Conservation (phyloP, 257 asterid genomes). For the Thymus mandschuricus region DNA sequence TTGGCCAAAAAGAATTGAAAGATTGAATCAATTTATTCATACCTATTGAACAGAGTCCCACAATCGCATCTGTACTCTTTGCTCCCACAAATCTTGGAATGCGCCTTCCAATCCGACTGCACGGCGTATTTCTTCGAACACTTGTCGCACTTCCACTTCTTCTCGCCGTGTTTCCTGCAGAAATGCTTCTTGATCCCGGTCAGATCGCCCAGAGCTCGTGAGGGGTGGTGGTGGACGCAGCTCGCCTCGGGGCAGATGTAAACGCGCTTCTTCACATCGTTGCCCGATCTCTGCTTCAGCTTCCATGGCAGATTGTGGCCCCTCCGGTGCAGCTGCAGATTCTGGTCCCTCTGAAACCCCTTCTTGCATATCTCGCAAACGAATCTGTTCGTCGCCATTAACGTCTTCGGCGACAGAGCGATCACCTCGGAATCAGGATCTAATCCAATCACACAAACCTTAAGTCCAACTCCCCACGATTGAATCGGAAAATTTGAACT, state of each 20-base stretch:
- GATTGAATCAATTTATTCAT: background rate
- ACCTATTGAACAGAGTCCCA: conserved; percentile 87
- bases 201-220: conserved; percentile 84
- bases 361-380: conserved; percentile 85
- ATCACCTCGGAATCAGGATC: conserved; percentile 94
- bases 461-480: background rate
- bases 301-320: conserved; percentile 96
- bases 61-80: conserved; percentile 89
- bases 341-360: conserved; percentile 92
- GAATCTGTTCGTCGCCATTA: conserved; percentile 82
- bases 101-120: conserved; percentile 94
- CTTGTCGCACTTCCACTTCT: conserved; percentile 86
- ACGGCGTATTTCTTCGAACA: conserved; percentile 91
- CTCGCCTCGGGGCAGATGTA: conserved; percentile 81
- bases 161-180: conserved; percentile 91
- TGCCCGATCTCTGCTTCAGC: conserved; percentile 68
- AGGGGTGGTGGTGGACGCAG: conserved; percentile 84
- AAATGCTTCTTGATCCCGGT: conserved; percentile 93
- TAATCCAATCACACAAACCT: conserved; percentile 29
- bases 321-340: conserved; percentile 86
- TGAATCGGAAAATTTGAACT: conserved; percentile 10
- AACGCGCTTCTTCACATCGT: conserved; percentile 70
- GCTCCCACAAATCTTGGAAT: conserved; percentile 84
- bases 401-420: conserved; percentile 71
- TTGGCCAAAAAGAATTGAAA: no score